Base-by-base conservation (phyloP, 208 protist species). In the Crithidia brevicula region DNA sequence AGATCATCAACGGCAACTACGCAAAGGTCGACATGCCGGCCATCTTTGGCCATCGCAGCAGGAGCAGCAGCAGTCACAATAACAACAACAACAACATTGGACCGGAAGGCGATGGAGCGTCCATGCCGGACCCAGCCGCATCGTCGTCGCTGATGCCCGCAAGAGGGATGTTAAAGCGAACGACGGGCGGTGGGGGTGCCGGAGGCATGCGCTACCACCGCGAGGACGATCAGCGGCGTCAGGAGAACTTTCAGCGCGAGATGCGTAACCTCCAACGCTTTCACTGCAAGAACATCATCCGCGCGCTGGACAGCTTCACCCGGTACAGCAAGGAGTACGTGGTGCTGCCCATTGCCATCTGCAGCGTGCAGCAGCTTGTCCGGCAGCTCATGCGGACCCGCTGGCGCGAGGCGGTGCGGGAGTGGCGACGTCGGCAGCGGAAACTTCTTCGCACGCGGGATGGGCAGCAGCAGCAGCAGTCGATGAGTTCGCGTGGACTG, bases 231-330 rank as follows among this genome's bases (percentile, higher is more conserved):
- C 30, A 60, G 46, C 23, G 25, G 42, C 73, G 42, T 13, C 74
- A 67, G 11, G 61, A 76, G 7, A 50, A 50, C 0, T 72, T 86
- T 27, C 66, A 81, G 42, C 79, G 75, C 28, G 88, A 96, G 60
- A 67, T 85, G 38, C 60, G 65, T 31, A 92, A 94, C 57, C 69
- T 96, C n/a, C 88, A 96, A 53, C 82, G 91, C 31, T 96, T 94
- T 67, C 88, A 93, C 59, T 80, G 70, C 61, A 77, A 74, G 45
- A 83, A 92, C 72, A 78, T 96, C 36, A 82, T 93, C 28, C 88
- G 88, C 15, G 82, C 80, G 8, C 67, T 80, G 38, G 91, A 96
- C 64, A 69, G 90, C 43, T 96, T 96, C 74, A 81, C 79, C 8
- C 81, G 83, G 0, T 74, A 92, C 77, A 82, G 76, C 22, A 93